These are phyloP conservation scores for Hibiscus trionum DNA, from an alignment of 345 rosid species.

Conservation along the genomic window DNA sequence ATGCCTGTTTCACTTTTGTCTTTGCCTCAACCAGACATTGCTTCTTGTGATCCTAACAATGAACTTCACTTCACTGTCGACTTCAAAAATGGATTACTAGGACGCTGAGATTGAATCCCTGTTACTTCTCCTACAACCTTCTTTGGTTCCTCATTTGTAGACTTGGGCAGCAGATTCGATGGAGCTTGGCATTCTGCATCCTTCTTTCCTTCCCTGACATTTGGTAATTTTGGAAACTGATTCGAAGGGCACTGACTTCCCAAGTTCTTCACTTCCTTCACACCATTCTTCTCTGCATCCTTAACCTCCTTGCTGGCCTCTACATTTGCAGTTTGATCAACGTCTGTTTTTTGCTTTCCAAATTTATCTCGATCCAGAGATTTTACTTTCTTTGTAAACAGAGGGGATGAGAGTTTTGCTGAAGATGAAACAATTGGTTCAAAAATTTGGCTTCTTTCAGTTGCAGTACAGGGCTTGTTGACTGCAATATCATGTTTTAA, in stretches of 20 bases:
- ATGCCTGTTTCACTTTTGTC: neutral
- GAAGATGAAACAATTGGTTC: slow-evolving; percentile 25
- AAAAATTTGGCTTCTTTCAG: slow-evolving; percentile 26
- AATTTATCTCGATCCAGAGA: slow-evolving; percentile 21
- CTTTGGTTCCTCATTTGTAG: slow-evolving; percentile 10
- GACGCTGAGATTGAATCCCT: slow-evolving; percentile 6
- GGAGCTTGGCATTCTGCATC: slow-evolving; percentile 28
- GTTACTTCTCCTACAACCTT: slow-evolving; percentile 20
- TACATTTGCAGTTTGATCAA: slow-evolving; percentile 13
- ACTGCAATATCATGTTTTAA: slow-evolving; percentile 19
- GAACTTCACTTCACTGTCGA: slow-evolving; percentile 27
- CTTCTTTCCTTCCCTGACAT: slow-evolving; percentile 14
- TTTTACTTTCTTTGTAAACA: slow-evolving; percentile 39
- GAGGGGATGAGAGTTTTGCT: slow-evolving; percentile 37
- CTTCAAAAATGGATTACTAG: slow-evolving; percentile 50
- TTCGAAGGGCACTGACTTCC: slow-evolving; percentile 18
- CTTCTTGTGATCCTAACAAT: neutral
- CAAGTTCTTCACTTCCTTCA: slow-evolving; percentile 7
- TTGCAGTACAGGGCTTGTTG: slow-evolving; percentile 18
- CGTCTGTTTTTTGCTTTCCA: slow-evolving; percentile 25
- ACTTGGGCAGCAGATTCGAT: slow-evolving; percentile 40
- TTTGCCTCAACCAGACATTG: neutral
- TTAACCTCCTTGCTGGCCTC: slow-evolving; percentile 17
- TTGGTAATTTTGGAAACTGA: slow-evolving; percentile 22
- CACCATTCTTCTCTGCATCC: neutral